Base-by-base conservation (phyloP, 495 filamentous ascomycete genomes). In the Thozetella sp. region DNA sequence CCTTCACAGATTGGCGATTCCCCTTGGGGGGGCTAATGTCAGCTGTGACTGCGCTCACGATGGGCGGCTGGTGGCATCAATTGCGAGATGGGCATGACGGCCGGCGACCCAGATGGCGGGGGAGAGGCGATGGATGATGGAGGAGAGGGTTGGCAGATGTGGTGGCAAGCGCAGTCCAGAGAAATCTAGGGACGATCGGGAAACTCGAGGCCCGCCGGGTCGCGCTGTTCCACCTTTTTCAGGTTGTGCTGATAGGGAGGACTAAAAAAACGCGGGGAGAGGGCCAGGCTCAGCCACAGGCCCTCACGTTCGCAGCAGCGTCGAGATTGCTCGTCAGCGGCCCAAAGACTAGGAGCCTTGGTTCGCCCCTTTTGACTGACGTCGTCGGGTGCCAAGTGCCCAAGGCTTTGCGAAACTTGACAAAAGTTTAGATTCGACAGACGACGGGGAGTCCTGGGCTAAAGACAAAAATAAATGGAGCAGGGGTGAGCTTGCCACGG, bases 41-140 rank as follows among this genome's bases (percentile, higher is more conserved):
- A 56, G 19, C 51, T 22, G 20, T 25, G 24, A 34, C 48, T 24
- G 54, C 30, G 34, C 17, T 48, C 43, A 56, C 34, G n/a, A 46
- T 45, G 10, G 30, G 9, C 3, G 17, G 15, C 17, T 15, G 22
- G 15, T 9, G 43, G 10, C 17, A 45, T 10, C 27, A 22, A 48
- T 20, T 45, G 54, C 30, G 30, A 56, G 43, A 11, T 45, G 45
- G 54, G 48, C 54, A 56, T 56, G 54, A 56, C 54, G 54, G 23
- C 30, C 22, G 34, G n/a, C 45, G 37, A 22, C 19, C 3, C 19
- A n/a, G 6, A 48, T 48, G 43, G 43, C 43, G 20, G 43, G 43
- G 20, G 3, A n/a, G n/a, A n/a, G n/a, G n/a, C n/a, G 43, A 48
- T 17, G 6, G 30, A 17, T 37, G 30, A 37, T 6, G 30, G 9